phyloP scores from a whole-genome alignment of 345 rosid genomes.

The Dipteronia dyeriana region DNA sequence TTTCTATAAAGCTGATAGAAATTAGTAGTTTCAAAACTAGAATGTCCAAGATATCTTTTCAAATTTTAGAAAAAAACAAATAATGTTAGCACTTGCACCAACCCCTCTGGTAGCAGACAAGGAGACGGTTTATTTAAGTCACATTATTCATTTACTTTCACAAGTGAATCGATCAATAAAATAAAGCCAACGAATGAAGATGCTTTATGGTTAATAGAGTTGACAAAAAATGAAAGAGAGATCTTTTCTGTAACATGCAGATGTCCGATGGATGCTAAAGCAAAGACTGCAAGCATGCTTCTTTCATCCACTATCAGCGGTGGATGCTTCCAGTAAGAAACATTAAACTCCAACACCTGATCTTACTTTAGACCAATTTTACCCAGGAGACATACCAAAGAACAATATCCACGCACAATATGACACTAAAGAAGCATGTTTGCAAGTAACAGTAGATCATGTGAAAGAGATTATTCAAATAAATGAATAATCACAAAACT shows the following conservation, averaged over 20 bases:
- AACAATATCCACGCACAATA: not conserved
- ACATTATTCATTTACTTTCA: not conserved
- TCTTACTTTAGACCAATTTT: not conserved
- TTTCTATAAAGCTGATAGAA: not conserved
- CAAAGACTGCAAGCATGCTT: not conserved
- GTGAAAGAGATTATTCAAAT: constrained; percentile 1
- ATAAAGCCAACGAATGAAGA: not conserved
- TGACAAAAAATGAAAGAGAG: not conserved
- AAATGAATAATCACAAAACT: constrained; percentile 21
- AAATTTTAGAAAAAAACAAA: not conserved
- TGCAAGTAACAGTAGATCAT: not conserved
- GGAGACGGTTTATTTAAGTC: not conserved
- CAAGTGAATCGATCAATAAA: not conserved
- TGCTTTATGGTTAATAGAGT: not conserved
- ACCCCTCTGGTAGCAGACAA: not conserved
- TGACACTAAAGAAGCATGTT: constrained; percentile 5
- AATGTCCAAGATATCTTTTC: not conserved
- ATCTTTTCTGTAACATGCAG: not conserved
- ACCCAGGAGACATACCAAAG: not conserved
- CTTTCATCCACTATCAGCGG: not conserved
- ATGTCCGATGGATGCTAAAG: not conserved
- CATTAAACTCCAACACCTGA: no score
- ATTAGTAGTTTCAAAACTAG: not conserved
- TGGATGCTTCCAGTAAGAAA: not conserved
- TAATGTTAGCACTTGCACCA: not conserved